Evolutionary conservation across 768 basidiomycete genomes (phyloP), one percentile per base, ranked within the genome.

Genomic region (Chiua virens): DNA sequence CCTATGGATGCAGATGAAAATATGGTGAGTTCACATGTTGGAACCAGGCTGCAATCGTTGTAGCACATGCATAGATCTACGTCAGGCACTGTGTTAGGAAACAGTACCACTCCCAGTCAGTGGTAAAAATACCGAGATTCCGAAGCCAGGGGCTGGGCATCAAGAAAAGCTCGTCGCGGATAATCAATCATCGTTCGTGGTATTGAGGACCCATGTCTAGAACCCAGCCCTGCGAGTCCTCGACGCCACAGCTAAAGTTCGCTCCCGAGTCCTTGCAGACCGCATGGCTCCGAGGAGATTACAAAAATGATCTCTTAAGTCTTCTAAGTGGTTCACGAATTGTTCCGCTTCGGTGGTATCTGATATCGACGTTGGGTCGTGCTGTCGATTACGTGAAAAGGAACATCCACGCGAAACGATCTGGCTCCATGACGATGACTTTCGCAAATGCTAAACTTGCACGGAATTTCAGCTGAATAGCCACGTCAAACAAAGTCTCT

Each of bases 111-210:
- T 27, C 60, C 61, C 17, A 51, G 38, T 21, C 22, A 43, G 44
- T 21, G 50, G 56, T 59, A 55, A 34, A 49, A 49, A 27, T 34
- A 17, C 63, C 57, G 28, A 22, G 42, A 28, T 39, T 30, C 36
- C 43, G 42, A 36, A 38, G 39, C 14, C 32, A 14, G 44, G 37
- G 47, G 40, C 20, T n/a, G 21, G 17, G 37, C 13, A 23, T 22
- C 4, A 18, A 44, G 32, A 34, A 30, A 36, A 50, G 47, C 28
- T 41, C 2, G n/a, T 62, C 53, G 23, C 41, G 28, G 34, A 41
- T 30, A 30, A 30, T 30, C 30, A 13, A 30, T 30, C 30, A 34
- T 37, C 5, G 5, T 6, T 18, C 20, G 21, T 44, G 8, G 32
- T 28, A 14, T 23, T 6, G 27, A n/a, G n/a, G n/a, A n/a, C n/a